Conservation (phyloP, 331 rosid species). For the Spiraea crenata region DNA sequence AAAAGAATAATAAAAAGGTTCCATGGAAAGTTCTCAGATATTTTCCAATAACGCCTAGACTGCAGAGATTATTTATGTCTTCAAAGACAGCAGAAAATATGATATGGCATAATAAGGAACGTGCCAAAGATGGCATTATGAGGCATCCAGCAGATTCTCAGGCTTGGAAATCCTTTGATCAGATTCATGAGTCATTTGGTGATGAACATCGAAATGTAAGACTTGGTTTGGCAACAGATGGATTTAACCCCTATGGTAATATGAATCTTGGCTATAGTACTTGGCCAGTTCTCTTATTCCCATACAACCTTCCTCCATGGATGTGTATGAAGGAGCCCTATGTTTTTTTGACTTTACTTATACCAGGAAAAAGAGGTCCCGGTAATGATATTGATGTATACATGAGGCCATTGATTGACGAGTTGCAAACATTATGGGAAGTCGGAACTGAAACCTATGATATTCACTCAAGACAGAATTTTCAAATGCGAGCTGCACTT, state of each 20-base stretch:
- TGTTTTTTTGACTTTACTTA: background rate
- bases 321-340: background rate
- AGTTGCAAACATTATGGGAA: too few relatives aligned
- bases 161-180: background rate
- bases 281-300: background rate
- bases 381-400: too few relatives aligned
- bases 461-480: too few relatives aligned
- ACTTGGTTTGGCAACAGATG: constrained; percentile 2
- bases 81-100: background rate
- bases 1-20: background rate
- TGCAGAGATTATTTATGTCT: background rate
- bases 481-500: too few relatives aligned
- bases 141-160: background rate
- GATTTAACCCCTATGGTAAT: background rate
- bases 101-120: constrained; percentile 3
- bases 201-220: background rate
- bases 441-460: background rate
- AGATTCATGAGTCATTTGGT: background rate
- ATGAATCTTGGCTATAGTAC: background rate
- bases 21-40: background rate
- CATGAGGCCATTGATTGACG: too few relatives aligned
- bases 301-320: background rate
- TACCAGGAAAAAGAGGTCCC: background rate
- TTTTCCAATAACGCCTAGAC: background rate
- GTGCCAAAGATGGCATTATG: constrained; percentile 2